Evolutionary conservation across 1,284 basidiomycete species (phyloP), one percentile per base, ranked within the genome.

Genomic region (Irpex rosettiformis): DNA sequence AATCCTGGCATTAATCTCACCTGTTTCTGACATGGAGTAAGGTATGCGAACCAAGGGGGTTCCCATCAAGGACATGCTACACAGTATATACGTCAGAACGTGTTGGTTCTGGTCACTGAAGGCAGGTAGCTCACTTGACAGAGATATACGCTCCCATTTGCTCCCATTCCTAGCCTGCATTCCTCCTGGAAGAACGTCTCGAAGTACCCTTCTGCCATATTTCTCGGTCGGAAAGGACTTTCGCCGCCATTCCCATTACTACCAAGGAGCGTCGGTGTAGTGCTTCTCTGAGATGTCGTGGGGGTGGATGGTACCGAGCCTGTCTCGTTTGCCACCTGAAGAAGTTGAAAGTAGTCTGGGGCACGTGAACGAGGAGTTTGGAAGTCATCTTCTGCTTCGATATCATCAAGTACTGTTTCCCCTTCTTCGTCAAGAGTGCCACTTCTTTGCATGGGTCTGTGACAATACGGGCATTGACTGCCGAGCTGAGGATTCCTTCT

Each of bases 121-220:
- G 52, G 18, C 16, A 16, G 30, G 56, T 13, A 28, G 67, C 81
- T 24, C 58, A 91, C 90, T 77, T 91, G 89, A 67, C 93, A 95
- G 3, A 95, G 75, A 70, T 80, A 96, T 0, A 98, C 95, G 30
- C 81, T 89, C 0, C 95, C 95, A 66, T 94, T 93, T 0, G 94
- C 94, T 45, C 95, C 95, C 84, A 95, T 94, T 0, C 95, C 95
- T 1, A 96, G 77, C 55, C 86, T 84, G 60, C 83, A 84, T 62
- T 96, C 92, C 67, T 96, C 93, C 62, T 88, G 83, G 68, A 97
- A 96, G 76, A 96, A 96, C 0, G 92, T 82, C 65, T 87, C 83
- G 73, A 92, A 92, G 67, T 92, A 92, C 0, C 90, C 90, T 59
- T 91, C 87, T 0, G 90, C 90, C 86, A 91, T 88, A 24, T 80